Conservation (phyloP, 2,329 filamentous ascomycete species). For the Herpotrichia juniperi region DNA sequence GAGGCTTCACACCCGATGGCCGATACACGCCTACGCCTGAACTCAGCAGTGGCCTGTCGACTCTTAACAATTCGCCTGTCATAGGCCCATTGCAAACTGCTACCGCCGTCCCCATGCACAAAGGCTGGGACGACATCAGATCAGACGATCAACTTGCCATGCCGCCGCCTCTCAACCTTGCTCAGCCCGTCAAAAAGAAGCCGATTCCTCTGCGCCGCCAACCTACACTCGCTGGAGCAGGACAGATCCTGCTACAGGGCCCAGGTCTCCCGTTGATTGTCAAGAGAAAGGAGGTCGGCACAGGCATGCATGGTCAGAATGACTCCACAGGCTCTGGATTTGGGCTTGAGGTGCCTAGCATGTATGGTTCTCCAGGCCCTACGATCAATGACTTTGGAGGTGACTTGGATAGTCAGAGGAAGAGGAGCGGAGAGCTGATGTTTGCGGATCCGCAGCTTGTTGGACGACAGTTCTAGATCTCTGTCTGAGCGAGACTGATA, state of each 20-base stretch:
- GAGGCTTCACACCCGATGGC: constrained; percentile 2
- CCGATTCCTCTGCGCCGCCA: constrained; percentile 23
- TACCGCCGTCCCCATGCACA: constrained; percentile 20
- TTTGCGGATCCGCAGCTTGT: constrained; percentile 26
- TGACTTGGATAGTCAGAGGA: constrained; percentile 19
- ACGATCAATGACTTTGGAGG: constrained; percentile 13
- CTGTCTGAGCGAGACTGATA: neutral
- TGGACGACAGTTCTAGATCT: constrained; percentile 2
- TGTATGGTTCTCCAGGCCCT: constrained; percentile 19
- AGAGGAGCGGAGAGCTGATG: constrained; percentile 26
- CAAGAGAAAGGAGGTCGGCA: constrained; percentile 17
- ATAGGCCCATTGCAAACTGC: constrained; percentile 3
- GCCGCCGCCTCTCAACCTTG: constrained; percentile 12
- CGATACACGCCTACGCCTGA: constrained; percentile 11
- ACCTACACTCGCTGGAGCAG: constrained; percentile 22
- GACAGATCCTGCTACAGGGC: constrained; percentile 21
- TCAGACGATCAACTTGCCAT: constrained; percentile 8
- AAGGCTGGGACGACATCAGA: constrained; percentile 40
- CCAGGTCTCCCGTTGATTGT: constrained; percentile 27
- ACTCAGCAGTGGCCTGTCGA: neutral
- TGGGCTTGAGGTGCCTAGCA: constrained; percentile 25
- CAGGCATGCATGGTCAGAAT: constrained; percentile 12
- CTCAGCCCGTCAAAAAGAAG: constrained; percentile 18
- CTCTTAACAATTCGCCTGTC: constrained; percentile 3
- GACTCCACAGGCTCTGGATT: constrained; percentile 9